Percentiles rank a stretch among this genome's conserved stretches.
phyloP scores from a whole-genome alignment of 768 basidiomycete species.

The Tulasnella sp. region DNA sequence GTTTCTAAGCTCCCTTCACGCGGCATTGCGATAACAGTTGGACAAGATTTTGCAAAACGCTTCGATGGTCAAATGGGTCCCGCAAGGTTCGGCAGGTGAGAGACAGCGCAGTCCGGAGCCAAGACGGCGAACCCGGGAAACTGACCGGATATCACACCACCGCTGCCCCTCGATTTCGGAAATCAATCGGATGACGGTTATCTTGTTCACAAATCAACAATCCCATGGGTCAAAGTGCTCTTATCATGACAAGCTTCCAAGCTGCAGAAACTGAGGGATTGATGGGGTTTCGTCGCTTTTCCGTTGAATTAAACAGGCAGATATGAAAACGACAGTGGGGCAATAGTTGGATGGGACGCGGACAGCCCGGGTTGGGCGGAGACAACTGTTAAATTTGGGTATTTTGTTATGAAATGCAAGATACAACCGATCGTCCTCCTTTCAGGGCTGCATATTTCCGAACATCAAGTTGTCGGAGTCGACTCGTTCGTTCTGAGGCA shows the following conservation, averaged over 20 bases:
- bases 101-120: background rate
- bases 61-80: slow-evolving; percentile 21
- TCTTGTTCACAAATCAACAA: too few relatives aligned
- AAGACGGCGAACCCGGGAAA: background rate
- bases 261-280: too few relatives aligned
- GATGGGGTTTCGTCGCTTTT: too few relatives aligned
- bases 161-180: background rate
- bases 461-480: background rate
- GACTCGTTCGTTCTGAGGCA: background rate
- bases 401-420: too few relatives aligned
- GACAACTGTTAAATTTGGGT: too few relatives aligned
- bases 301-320: too few relatives aligned
- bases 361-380: too few relatives aligned
- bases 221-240: too few relatives aligned
- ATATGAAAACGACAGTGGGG: too few relatives aligned
- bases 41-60: background rate
- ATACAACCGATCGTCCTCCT: too few relatives aligned
- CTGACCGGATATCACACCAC: background rate
- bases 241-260: too few relatives aligned
- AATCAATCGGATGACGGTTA: background rate
- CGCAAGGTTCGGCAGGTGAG: slow-evolving; percentile 5
- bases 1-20: background rate
- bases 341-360: too few relatives aligned
- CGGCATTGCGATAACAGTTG: background rate
- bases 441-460: background rate